A percentile compares a stretch with the other conserved stretches of the same genome.
phyloP scores from a whole-genome alignment of 2,329 filamentous ascomycete genomes.

The Pseudogymnoascus sp. region DNA sequence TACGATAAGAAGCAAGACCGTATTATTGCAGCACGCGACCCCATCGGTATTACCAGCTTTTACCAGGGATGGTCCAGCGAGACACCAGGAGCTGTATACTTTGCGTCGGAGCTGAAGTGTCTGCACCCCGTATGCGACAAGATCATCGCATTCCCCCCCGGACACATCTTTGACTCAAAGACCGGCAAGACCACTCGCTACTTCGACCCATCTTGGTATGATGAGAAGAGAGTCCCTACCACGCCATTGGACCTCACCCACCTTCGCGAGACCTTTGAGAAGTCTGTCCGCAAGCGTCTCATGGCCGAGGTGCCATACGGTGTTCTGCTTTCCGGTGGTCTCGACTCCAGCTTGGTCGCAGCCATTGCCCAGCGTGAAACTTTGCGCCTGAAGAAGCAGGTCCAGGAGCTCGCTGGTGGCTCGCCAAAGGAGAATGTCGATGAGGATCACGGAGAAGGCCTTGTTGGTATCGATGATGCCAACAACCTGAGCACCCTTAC shows the following conservation, averaged over 20 bases:
- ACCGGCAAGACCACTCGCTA: slow-evolving; percentile 80
- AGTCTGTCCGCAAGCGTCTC: slow-evolving; percentile 86
- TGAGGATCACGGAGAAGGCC: slow-evolving; percentile 55
- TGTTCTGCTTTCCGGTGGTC: slow-evolving; percentile 85
- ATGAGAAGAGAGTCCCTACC: slow-evolving; percentile 68
- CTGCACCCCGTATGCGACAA: slow-evolving; percentile 90
- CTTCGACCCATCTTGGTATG: slow-evolving; percentile 89
- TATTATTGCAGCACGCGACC: slow-evolving; percentile 87
- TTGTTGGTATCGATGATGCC: slow-evolving; percentile 91
- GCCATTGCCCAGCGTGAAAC: slow-evolving; percentile 94
- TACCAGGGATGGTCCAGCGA: slow-evolving; percentile 88
- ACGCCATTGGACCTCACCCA: slow-evolving; percentile 76
- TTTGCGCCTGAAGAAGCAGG: slow-evolving; percentile 60
- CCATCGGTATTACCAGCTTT: slow-evolving; percentile 93
- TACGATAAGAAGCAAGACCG: slow-evolving; percentile 94
- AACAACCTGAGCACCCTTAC: slow-evolving; percentile 84
- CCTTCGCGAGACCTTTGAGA: slow-evolving; percentile 76
- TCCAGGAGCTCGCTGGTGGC: slow-evolving; percentile 42
- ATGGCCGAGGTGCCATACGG: slow-evolving; percentile 99
- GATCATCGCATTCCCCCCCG: slow-evolving; percentile 88
- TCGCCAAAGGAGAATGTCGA: slow-evolving; percentile 43
- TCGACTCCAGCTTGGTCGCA: slow-evolving; percentile 92
- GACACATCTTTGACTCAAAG: slow-evolving; percentile 92
- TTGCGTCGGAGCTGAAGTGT: slow-evolving; percentile 94
- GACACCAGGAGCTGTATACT: slow-evolving; percentile 81